Percentiles rank a stretch among this genome's conserved stretches.
Evolutionary conservation across 257 asterid genomes (phyloP).

Genomic region (Craterostigma plantagineum): DNA sequence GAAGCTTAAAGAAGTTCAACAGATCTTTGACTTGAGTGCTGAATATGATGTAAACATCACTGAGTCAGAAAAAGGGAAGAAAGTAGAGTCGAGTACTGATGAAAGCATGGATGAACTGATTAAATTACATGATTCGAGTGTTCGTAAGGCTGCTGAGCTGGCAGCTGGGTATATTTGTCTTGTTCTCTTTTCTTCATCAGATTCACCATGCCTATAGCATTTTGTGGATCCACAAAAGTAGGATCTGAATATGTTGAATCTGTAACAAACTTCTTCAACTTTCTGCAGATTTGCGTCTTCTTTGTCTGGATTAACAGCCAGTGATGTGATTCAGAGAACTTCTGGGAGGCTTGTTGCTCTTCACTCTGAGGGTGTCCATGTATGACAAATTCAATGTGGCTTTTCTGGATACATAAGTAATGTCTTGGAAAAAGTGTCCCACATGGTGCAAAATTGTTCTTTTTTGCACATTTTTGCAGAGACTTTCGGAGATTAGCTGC

Average conservation of each 20-base stretch:
- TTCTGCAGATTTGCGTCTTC: slow-evolving; percentile 67
- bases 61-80: slow-evolving; percentile 71
- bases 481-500: slow-evolving; percentile 96
- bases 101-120: slow-evolving; percentile 41
- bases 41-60: slow-evolving; percentile 40
- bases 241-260: slow-evolving; percentile 4
- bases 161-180: slow-evolving; percentile 67
- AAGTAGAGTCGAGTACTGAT: slow-evolving; percentile 44
- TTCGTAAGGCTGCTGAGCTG: slow-evolving; percentile 91
- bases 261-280: background rate
- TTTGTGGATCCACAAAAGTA: background rate
- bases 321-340: slow-evolving; percentile 59
- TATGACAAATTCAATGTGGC: slow-evolving; percentile 17
- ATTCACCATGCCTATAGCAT: background rate
- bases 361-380: slow-evolving; percentile 98
- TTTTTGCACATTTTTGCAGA: slow-evolving; percentile 25
- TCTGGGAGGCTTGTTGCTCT: slow-evolving; percentile 83
- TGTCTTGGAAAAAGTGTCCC: background rate
- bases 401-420: background rate
- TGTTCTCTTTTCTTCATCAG: slow-evolving; percentile 4
- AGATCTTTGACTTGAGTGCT: slow-evolving; percentile 49
- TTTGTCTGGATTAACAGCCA: slow-evolving; percentile 63
- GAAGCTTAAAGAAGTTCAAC: slow-evolving; percentile 75
- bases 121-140: slow-evolving; percentile 67
- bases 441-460: slow-evolving; percentile 3